Conservation (phyloP, 177 flowering plant genomes). For the Telopea speciosissima region DNA sequence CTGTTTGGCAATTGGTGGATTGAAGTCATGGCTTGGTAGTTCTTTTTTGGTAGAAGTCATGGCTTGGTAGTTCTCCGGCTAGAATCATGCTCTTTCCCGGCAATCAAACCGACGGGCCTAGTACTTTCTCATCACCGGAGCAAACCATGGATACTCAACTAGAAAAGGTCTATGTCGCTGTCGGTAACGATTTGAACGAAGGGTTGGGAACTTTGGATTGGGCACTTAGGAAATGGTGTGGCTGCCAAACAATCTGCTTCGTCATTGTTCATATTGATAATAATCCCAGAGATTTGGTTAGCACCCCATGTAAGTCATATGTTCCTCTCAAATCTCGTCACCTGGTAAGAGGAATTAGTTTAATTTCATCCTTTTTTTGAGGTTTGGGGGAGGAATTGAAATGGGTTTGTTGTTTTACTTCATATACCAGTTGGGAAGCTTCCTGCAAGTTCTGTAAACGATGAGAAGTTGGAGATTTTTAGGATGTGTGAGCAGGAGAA, state of each 20-base stretch:
- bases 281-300: constrained; percentile 37
- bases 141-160: too few relatives aligned
- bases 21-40: too few relatives aligned
- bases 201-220: constrained; percentile 52
- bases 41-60: too few relatives aligned
- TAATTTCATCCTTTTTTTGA: neutral
- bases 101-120: too few relatives aligned
- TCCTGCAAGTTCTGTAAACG: constrained; percentile 51
- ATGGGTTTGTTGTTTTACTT: constrained; percentile 1
- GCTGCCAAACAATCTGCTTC: constrained; percentile 37
- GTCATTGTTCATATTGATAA: constrained; percentile 41
- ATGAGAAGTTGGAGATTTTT: constrained; percentile 35
- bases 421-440: constrained; percentile 54
- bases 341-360: neutral
- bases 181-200: constrained; percentile 50
- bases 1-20: too few relatives aligned
- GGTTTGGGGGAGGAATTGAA: neutral
- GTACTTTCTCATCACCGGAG: too few relatives aligned
- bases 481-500: constrained; percentile 44
- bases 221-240: constrained; percentile 44
- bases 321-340: neutral
- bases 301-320: constrained; percentile 49
- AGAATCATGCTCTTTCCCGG: too few relatives aligned
- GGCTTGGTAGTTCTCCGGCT: too few relatives aligned
- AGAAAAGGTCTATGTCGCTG: constrained; percentile 32